Percentiles rank a stretch among this genome's conserved stretches.
These are phyloP conservation scores for Barnettozyma hawaiiensis DNA, from an alignment of 1,139 yeast genomes.

Conservation along the genomic window DNA sequence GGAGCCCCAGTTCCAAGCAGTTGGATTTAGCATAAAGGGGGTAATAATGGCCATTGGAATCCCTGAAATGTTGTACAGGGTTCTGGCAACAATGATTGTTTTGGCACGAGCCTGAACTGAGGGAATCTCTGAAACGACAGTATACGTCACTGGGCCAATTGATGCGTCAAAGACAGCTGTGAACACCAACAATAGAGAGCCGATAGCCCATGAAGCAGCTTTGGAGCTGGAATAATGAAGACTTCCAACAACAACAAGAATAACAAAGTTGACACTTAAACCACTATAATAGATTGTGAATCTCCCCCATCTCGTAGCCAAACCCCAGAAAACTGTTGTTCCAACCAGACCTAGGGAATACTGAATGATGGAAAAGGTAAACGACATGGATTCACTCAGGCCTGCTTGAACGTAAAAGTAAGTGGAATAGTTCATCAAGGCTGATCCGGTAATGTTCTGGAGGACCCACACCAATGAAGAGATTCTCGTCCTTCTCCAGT, in stretches of 20 bases:
- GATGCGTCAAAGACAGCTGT: slow-evolving; percentile 30
- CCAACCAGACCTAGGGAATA: slow-evolving; percentile 32
- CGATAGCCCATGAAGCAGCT: slow-evolving; percentile 26
- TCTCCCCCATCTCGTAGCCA: slow-evolving; percentile 28
- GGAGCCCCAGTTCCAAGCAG: slow-evolving; percentile 43
- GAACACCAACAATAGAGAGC: slow-evolving; percentile 30
- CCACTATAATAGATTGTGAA: slow-evolving; percentile 32
- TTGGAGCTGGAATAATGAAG: slow-evolving; percentile 25
- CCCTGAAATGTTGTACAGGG: slow-evolving; percentile 30
- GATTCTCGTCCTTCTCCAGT: slow-evolving; percentile 48
- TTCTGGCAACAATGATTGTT: slow-evolving; percentile 36
- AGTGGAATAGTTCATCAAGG: slow-evolving; percentile 42
- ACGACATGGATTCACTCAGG: slow-evolving; percentile 26
- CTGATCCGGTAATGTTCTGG: slow-evolving; percentile 47
- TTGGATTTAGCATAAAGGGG: slow-evolving; percentile 43
- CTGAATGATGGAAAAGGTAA: slow-evolving; percentile 30
- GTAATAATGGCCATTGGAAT: slow-evolving; percentile 30
- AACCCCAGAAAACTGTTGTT: slow-evolving; percentile 28
- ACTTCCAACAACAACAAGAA: slow-evolving; percentile 31
- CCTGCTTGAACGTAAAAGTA: slow-evolving; percentile 36
- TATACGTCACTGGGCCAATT: slow-evolving; percentile 36
- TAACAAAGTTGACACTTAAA: slow-evolving; percentile 23
- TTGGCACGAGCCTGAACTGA: slow-evolving; percentile 35
- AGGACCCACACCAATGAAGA: slow-evolving; percentile 43
- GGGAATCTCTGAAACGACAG: slow-evolving; percentile 38